phyloP scores from a whole-genome alignment of 305 asterid species.

The Fraxinus baroniana region DNA sequence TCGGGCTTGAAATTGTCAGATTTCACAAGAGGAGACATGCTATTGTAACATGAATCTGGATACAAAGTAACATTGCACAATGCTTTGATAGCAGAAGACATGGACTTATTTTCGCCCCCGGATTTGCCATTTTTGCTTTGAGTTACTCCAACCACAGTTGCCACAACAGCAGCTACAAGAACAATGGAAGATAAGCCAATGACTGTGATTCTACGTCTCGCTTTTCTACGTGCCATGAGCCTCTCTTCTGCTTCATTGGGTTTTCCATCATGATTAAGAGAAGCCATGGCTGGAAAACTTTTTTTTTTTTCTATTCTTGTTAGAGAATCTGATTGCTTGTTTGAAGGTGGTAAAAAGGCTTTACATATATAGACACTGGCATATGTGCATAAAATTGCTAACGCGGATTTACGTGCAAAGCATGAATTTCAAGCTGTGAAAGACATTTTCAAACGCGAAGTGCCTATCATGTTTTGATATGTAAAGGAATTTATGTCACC shows the following conservation, averaged over 20 bases:
- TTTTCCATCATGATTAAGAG: constrained; percentile 51
- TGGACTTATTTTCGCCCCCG: neutral
- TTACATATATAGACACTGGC: constrained; percentile 15
- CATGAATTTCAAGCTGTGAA: constrained; percentile 21
- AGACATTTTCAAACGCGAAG: neutral
- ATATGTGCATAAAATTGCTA: constrained; percentile 1
- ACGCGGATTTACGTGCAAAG: constrained; percentile 36
- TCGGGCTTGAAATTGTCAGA: constrained; percentile 38
- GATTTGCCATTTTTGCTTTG: constrained; percentile 29
- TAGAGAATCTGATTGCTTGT: neutral
- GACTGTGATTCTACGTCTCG: constrained; percentile 48
- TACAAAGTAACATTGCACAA: constrained; percentile 44
- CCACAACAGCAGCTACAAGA: constrained; percentile 45
- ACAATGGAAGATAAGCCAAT: constrained; percentile 44
- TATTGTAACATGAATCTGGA: constrained; percentile 57
- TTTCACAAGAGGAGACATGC: constrained; percentile 45
- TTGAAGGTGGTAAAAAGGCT: constrained; percentile 6
- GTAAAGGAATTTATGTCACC: neutral
- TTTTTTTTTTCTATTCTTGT: neutral
- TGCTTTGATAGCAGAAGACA: constrained; percentile 37
- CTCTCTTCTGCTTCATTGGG: constrained; percentile 53
- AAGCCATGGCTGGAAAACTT: constrained; percentile 26
- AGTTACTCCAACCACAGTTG: constrained; percentile 44
- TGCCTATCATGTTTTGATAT: constrained; percentile 28
- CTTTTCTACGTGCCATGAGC: constrained; percentile 39